Conservation (phyloP, 768 basidiomycete species). For the Thelephora ganbajun region DNA sequence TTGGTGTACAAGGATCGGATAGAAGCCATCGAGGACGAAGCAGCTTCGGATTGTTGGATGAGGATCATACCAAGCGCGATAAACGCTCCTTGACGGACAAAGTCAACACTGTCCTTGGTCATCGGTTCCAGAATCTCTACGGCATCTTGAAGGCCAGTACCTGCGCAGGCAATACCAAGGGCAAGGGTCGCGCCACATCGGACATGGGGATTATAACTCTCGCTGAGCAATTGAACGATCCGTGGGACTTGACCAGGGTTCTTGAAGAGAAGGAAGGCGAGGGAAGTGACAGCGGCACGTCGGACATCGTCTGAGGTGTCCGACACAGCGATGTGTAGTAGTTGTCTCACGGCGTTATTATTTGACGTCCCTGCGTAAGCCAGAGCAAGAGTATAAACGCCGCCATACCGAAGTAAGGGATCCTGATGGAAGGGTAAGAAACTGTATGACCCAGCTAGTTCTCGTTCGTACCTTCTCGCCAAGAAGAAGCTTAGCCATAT, state of each 20-base stretch:
- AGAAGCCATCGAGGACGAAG: conserved; percentile 66
- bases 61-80: conserved; percentile 94
- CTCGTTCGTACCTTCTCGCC: conserved; percentile 61
- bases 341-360: conserved; percentile 81
- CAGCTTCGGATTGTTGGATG: conserved; percentile 88
- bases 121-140: conserved; percentile 94
- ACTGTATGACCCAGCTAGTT: neutral
- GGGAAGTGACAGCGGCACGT: conserved; percentile 87
- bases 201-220: conserved; percentile 98
- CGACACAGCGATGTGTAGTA: conserved; percentile 93
- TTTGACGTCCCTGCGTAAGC: conserved; percentile 95
- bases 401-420: conserved; percentile 92
- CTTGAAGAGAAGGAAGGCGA: conserved; percentile 95
- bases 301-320: conserved; percentile 97
- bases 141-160: conserved; percentile 92
- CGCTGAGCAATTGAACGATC: conserved; percentile 90
- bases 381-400: conserved; percentile 90
- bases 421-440: conserved; percentile 40
- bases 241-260: conserved; percentile 92
- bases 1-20: conserved; percentile 80
- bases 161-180: conserved; percentile 92
- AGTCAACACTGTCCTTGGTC: conserved; percentile 96
- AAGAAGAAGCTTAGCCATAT: conserved; percentile 62
- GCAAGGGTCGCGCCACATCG: conserved; percentile 94
- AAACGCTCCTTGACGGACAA: conserved; percentile 95